Evolutionary conservation across 2,329 filamentous ascomycete genomes (phyloP).

Genomic region (Diaporthe caulivora): DNA sequence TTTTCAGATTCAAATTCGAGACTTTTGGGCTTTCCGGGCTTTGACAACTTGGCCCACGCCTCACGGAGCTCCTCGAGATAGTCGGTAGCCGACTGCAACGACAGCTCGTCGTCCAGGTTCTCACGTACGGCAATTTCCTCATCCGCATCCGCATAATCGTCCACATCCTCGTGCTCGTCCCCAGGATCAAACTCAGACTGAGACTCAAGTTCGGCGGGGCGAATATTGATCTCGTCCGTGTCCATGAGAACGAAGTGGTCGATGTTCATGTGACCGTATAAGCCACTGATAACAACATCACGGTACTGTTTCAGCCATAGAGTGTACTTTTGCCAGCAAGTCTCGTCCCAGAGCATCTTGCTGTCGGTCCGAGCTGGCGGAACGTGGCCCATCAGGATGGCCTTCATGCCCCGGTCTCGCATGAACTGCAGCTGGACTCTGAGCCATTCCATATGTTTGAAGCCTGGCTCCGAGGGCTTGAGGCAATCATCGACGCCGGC

Average conservation of each 20-base stretch:
- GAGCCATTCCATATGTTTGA: conserved; percentile 96
- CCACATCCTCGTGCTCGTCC: neutral
- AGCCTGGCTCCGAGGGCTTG: conserved; percentile 84
- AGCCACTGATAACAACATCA: conserved; percentile 82
- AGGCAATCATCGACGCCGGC: conserved; percentile 93
- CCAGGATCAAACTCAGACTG: conserved; percentile 34
- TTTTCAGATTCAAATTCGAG: conserved; percentile 42
- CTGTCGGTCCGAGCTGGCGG: conserved; percentile 87
- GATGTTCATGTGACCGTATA: conserved; percentile 98
- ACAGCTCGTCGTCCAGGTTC: conserved; percentile 66
- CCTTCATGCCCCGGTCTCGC: conserved; percentile 89
- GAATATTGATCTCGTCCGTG: conserved; percentile 78
- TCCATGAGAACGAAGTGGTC: conserved; percentile 97
- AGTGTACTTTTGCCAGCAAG: conserved; percentile 97
- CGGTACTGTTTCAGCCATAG: conserved; percentile 92
- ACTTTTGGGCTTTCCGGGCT: conserved; percentile 50
- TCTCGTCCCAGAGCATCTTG: conserved; percentile 94
- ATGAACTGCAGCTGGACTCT: conserved; percentile 88
- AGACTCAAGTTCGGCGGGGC: conserved; percentile 51
- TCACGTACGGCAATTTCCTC: conserved; percentile 47
- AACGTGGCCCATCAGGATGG: conserved; percentile 93
- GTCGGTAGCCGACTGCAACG: conserved; percentile 75
- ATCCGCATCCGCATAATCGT: neutral
- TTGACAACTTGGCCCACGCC: conserved; percentile 82
- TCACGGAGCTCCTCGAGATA: conserved; percentile 85